Base-by-base conservation (phyloP, 306 rosid species). In the Acacia acuminata region DNA sequence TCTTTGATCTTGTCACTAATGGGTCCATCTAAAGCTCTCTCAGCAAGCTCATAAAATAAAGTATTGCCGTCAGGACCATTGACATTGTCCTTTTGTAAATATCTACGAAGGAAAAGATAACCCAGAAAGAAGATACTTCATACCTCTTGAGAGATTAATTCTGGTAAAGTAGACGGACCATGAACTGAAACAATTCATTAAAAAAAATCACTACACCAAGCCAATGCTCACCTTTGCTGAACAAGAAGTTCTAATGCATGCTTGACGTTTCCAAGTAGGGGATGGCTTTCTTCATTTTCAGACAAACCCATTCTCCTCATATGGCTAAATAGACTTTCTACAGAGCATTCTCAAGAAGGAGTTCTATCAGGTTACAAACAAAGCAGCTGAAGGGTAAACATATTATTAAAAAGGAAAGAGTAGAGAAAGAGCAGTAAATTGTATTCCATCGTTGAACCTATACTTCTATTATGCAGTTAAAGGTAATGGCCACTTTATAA, bases 1-100 rank as follows among this genome's bases (percentile, higher is more conserved):
- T 92, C 92, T 85, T 96, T 92, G 60, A 94, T 81, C 88, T 60
- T 91, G 78, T 87, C 87, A 60, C 64, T 82, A 61, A 92, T 72
- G 70, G 87, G 90, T 55, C 85, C 90, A 83, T 91, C 95, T 80
- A 84, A 81, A 73, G 97, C 91, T 85, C 98, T 93, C 89, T 96
- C 98, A 30, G 98, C 99, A 82, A 96, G 99, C 90, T 93, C 99
- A 82, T 93, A 96, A 70, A 86, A 84, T 42, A 82, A 43, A 67
- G 78, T 83, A 81, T 79, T 90, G 77, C 97, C 98, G 73, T 96
- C 99, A 82, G 97, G 94, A 30, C 94, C 97, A 82, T 70, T 90
- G 76, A 91, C 88, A 88, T 92, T 96, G 84, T 82, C 89, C 88
- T 92, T 96, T 86, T 88, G 96, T 87, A 96, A 83, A 87, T 85